Evolutionary conservation across 306 rosid species (phyloP).

Genomic region (Acacia crassicarpa): DNA sequence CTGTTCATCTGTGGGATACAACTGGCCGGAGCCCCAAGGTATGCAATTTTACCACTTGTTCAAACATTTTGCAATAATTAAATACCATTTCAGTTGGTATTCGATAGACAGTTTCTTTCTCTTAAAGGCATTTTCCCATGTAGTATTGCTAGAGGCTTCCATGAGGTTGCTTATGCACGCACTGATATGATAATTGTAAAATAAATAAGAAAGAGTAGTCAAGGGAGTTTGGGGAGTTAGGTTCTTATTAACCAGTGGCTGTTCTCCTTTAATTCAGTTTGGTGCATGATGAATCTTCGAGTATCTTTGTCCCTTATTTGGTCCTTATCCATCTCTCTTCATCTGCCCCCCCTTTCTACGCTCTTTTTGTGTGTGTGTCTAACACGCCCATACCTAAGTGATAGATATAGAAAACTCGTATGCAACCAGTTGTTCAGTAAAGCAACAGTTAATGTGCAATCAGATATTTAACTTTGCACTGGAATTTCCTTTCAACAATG

Average conservation of each 20-base stretch:
- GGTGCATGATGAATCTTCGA: not conserved
- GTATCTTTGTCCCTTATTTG: not conserved
- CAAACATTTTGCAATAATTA: not conserved
- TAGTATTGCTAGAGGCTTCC: not conserved
- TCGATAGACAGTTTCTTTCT: not conserved
- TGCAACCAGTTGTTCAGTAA: not conserved
- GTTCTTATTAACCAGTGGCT: not conserved
- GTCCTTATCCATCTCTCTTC: not conserved
- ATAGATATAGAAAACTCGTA: not conserved
- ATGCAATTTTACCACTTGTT: conserved; percentile 17
- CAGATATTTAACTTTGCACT: not conserved
- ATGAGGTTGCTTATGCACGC: not conserved
- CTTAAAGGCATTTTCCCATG: not conserved
- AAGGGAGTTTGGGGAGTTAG: not conserved
- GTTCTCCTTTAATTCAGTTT: not conserved
- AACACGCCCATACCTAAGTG: not conserved
- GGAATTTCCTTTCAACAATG: conserved; percentile 1
- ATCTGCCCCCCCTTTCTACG: not conserved
- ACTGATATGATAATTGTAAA: not conserved
- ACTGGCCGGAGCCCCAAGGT: conserved; percentile 98
- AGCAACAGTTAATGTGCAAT: not conserved
- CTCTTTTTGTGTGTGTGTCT: not conserved
- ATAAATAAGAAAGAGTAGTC: not conserved
- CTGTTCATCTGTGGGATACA: conserved; percentile 95
- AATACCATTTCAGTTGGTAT: conserved; percentile 16